Conservation (phyloP, 2,329 filamentous ascomycete species). For the Hypoxylon sp. region DNA sequence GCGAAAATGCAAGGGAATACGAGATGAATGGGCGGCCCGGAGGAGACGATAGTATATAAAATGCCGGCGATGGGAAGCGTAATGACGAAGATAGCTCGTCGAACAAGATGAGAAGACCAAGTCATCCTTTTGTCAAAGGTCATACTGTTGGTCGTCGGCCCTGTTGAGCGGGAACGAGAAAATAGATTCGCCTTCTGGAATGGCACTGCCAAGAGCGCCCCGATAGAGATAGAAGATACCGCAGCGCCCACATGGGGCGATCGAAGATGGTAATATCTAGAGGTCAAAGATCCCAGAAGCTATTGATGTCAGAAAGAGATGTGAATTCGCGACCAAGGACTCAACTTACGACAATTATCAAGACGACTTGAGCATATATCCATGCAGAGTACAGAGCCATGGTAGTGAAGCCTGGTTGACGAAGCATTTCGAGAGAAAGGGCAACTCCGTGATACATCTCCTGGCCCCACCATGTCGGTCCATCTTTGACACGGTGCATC, state of each 20-base stretch:
- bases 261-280: conserved; percentile 74
- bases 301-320: conserved; percentile 32
- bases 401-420: conserved; percentile 80
- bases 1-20: conserved; percentile 77
- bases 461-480: conserved; percentile 82
- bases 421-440: conserved; percentile 78
- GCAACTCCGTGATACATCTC: conserved; percentile 79
- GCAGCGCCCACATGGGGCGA: conserved; percentile 77
- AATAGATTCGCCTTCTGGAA: conserved; percentile 80
- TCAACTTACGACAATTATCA: conserved; percentile 71
- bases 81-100: conserved; percentile 76
- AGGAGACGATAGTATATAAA: conserved; percentile 76
- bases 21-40: conserved; percentile 71
- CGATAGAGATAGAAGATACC: conserved; percentile 76
- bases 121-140: conserved; percentile 74
- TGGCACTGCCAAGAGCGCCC: conserved; percentile 78
- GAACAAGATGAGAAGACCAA: conserved; percentile 80
- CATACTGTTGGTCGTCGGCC: conserved; percentile 74
- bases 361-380: conserved; percentile 83
- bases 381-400: conserved; percentile 81
- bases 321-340: background rate
- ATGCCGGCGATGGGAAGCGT: conserved; percentile 76
- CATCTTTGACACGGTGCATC: conserved; percentile 79
- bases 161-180: conserved; percentile 73
- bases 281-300: conserved; percentile 79